A percentile compares a stretch with the other conserved stretches of the same genome.
Conservation (phyloP, 2,329 filamentous ascomycete genomes). For the Penicillium sp. region DNA sequence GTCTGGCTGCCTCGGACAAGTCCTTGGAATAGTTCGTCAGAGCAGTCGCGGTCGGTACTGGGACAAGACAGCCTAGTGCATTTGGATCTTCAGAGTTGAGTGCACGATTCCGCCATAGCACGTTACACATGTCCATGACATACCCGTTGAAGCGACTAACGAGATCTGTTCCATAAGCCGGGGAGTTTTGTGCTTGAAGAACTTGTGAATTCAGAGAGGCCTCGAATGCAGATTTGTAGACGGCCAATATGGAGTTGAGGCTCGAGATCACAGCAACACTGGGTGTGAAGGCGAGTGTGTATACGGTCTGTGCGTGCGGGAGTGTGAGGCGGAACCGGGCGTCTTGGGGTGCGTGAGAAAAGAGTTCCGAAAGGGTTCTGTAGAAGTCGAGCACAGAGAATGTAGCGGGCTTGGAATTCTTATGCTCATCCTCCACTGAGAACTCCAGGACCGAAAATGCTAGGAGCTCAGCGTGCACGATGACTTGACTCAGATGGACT, state of each 20-base stretch:
- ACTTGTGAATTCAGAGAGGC: constrained; percentile 49
- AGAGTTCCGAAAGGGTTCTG: constrained; percentile 59
- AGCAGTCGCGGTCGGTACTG: constrained; percentile 43
- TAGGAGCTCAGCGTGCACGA: constrained; percentile 53
- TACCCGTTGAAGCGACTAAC: constrained; percentile 75
- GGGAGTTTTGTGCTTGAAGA: constrained; percentile 32
- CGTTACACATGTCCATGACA: constrained; percentile 83
- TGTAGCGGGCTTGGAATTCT: constrained; percentile 34
- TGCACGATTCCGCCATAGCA: constrained; percentile 72
- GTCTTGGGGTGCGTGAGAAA: constrained; percentile 52
- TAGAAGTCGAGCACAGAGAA: constrained; percentile 65
- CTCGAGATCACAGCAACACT: constrained; percentile 65
- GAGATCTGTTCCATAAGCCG: constrained; percentile 56
- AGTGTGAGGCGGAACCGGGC: constrained; percentile 63
- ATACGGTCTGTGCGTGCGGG: constrained; percentile 65
- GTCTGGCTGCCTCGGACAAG: constrained; percentile 35
- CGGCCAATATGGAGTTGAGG: constrained; percentile 65
- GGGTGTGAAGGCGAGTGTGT: constrained; percentile 65
- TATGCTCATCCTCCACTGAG: constrained; percentile 27
- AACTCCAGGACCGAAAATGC: constrained; percentile 59
- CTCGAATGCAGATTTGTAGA: constrained; percentile 74
- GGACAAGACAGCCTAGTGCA: constrained; percentile 53
- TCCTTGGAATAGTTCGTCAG: constrained; percentile 44
- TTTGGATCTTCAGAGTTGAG: constrained; percentile 65
- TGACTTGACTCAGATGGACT: constrained; percentile 41